phyloP scores from a whole-genome alignment of 169 alveolate genomes.

The Plasmodium gaboni region DNA sequence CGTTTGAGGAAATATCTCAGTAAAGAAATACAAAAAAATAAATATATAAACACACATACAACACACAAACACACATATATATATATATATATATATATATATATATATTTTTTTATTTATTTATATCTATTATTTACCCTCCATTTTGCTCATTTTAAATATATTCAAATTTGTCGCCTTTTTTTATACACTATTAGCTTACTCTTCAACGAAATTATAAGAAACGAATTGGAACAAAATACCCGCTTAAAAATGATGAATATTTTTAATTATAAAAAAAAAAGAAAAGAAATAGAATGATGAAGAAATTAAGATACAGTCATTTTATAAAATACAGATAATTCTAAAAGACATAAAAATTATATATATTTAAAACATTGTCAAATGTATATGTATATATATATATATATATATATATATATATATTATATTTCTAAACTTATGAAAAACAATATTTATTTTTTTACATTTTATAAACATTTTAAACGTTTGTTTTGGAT shows the following conservation, averaged over 20 bases:
- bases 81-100: background rate
- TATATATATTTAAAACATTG: too few species aligned
- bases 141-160: background rate
- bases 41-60: background rate
- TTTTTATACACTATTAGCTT: conserved; percentile 5
- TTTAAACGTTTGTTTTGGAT: too few species aligned
- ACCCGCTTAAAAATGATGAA: conserved; percentile 2
- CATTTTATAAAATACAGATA: too few species aligned
- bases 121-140: background rate
- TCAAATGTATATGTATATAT: too few species aligned
- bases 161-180: background rate
- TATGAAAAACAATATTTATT: too few species aligned
- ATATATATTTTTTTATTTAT: background rate
- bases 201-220: conserved; percentile 31
- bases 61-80: background rate
- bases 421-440: too few species aligned
- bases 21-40: background rate
- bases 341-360: too few species aligned
- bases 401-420: too few species aligned
- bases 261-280: background rate
- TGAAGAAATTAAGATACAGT: too few species aligned
- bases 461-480: too few species aligned
- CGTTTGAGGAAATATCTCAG: conserved; percentile 33
- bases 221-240: conserved; percentile 28
- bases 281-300: too few species aligned